A percentile compares a stretch with the other conserved stretches of the same genome.
Conservation (phyloP, 140 eudicot species). For the Erigeron philadelphicus region DNA sequence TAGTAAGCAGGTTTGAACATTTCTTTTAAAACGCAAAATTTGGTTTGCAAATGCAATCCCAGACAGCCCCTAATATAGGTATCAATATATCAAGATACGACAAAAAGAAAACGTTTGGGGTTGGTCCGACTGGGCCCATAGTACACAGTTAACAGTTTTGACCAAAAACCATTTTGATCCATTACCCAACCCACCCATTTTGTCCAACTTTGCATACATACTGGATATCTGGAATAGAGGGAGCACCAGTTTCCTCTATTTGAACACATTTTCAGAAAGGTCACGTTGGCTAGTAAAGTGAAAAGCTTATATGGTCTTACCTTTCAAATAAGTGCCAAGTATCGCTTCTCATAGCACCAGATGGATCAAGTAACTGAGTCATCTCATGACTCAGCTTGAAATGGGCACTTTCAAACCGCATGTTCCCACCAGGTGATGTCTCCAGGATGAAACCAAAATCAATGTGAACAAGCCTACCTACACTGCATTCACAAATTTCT, state of each 20-base stretch:
- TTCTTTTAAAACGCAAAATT: too few species aligned
- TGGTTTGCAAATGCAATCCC: too few species aligned
- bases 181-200: too few species aligned
- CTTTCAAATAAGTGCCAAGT: conserved; percentile 90
- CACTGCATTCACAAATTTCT: conserved; percentile 49
- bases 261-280: conserved; percentile 7
- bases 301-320: conserved; percentile 31
- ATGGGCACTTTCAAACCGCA: conserved; percentile 99
- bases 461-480: conserved; percentile 92
- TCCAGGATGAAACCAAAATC: conserved; percentile 98
- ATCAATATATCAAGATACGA: too few species aligned
- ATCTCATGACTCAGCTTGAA: conserved; percentile 96
- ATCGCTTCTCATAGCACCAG: conserved; percentile 95
- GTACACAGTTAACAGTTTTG: too few species aligned
- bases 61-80: too few species aligned
- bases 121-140: too few species aligned
- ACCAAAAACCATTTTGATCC: too few species aligned
- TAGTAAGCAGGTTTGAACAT: too few species aligned
- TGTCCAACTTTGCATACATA: too few species aligned
- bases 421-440: conserved; percentile 93
- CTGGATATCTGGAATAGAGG: too few species aligned
- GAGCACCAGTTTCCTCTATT: not conserved
- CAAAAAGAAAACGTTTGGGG: too few species aligned
- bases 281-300: conserved; percentile 9
- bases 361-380: conserved; percentile 98